Base-by-base conservation (phyloP, 2,329 filamentous ascomycete genomes). In the Aspergillus sergii region DNA sequence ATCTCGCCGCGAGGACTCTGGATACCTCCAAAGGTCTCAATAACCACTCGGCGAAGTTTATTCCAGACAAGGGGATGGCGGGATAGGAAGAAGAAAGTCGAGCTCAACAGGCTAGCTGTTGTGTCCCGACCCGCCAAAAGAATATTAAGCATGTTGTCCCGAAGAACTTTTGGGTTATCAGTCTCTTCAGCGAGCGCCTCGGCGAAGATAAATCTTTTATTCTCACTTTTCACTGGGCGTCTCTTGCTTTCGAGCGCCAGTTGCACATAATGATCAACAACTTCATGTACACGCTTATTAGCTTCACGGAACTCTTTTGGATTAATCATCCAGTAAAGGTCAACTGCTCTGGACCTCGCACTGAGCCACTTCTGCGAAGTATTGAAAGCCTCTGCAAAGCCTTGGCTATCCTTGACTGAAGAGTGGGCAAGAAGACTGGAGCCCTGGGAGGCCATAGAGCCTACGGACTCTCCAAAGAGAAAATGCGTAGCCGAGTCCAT, bases 401-500 rank as follows among this genome's bases (percentile, higher is more conserved):
- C 75, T 23, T 75, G 64, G 8, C 73, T 73, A 30, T 67, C 70
- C 3, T 74, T 71, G 1, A 73, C 70, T 23, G 74, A 70, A 6
- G 76, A 76, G 21, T 72, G 73, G 4, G 64, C 58, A 86, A 86
- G 57, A 82, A 84, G 3, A 84, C 86, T 60, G 0, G 86, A 86
- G n/a, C 74, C 72, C 10, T 79, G 66, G 3, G 71, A 71, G 3
- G 72, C 60, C 71, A 81, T 75, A 65, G 84, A 87, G 51, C 85
- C 86, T 14, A 94, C 89, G 62, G 91, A 91, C 64, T 88, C 83
- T 4, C 94, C 94, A 1, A 97, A 86, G 28, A 97, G 80, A 75
- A 97, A 97, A 69, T 96, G 91, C 0, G 93, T 97, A 2, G 92
- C 88, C 4, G 91, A 89, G 77, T 97, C 94, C 19, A 97, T 83